Percentiles rank a stretch among this genome's conserved stretches.
These are phyloP conservation scores for Xanthoceras sorbifolium DNA, from an alignment of 345 rosid genomes.

Conservation along the genomic window DNA sequence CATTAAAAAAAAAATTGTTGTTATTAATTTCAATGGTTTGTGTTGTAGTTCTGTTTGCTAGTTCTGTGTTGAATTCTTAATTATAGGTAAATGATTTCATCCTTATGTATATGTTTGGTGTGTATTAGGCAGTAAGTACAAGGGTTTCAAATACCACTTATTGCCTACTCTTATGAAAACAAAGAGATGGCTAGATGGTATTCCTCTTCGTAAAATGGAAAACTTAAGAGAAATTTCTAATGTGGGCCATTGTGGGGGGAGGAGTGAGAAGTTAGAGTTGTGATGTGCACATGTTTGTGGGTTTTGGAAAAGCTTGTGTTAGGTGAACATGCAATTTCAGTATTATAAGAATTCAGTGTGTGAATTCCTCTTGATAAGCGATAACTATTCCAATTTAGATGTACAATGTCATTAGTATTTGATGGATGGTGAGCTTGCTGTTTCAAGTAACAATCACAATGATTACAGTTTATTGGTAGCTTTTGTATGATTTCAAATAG, in stretches of 20 bases:
- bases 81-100: too few relatives aligned
- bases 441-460: neutral
- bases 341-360: neutral
- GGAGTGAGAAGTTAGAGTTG: neutral
- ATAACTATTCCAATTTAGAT: neutral
- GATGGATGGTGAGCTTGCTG: neutral
- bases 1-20: neutral
- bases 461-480: neutral
- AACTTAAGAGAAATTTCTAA: neutral
- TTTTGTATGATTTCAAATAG: neutral
- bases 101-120: neutral
- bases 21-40: neutral
- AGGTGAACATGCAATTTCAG: neutral
- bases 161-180: neutral
- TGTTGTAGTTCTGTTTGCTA: neutral
- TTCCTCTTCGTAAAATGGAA: neutral
- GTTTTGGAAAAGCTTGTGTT: neutral
- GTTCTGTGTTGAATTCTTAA: too few relatives aligned
- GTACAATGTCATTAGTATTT: neutral
- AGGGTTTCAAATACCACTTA: too few relatives aligned
- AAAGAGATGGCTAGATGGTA: neutral
- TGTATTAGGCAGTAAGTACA: too few relatives aligned
- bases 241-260: too few relatives aligned
- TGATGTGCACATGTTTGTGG: neutral
- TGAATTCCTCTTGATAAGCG: neutral